phyloP scores from a whole-genome alignment of 2,329 filamentous ascomycete species.

The Rosellinia necatrix region DNA sequence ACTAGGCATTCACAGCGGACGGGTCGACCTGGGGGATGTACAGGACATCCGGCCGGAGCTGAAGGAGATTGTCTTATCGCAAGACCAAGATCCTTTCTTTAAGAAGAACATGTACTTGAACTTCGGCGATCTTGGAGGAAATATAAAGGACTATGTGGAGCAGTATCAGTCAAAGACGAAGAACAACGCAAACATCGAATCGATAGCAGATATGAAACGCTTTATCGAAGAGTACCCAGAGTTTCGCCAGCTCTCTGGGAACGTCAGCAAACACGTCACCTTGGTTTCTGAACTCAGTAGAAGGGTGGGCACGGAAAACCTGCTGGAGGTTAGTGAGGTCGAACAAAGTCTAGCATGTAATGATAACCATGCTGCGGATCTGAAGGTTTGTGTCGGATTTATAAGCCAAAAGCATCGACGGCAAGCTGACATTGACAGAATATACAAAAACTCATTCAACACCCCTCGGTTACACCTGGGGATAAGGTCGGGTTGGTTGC shows the following conservation, averaged over 20 bases:
- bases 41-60: conserved; percentile 85
- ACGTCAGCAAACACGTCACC: conserved; percentile 98
- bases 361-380: conserved; percentile 87
- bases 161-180: conserved; percentile 99
- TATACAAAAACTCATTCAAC: conserved; percentile 84
- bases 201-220: conserved; percentile 97
- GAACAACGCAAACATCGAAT: conserved; percentile 93
- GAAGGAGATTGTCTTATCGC: conserved; percentile 91
- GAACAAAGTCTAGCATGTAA: conserved; percentile 97
- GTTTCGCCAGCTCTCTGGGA: conserved; percentile 94
- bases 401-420: not conserved
- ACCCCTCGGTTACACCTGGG: conserved; percentile 73
- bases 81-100: conserved; percentile 98
- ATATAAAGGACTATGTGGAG: conserved; percentile 97
- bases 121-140: conserved; percentile 92
- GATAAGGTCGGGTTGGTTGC: conserved; percentile 90
- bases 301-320: conserved; percentile 79
- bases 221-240: conserved; percentile 99
- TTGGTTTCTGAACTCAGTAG: conserved; percentile 92
- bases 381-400: conserved; percentile 67
- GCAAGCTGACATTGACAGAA: conserved; percentile 56
- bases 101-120: conserved; percentile 99
- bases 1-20: conserved; percentile 91
- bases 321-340: conserved; percentile 95
- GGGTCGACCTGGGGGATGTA: conserved; percentile 83